These are phyloP conservation scores for Suillus weaverae DNA, from an alignment of 768 basidiomycete genomes.

Conservation along the genomic window DNA sequence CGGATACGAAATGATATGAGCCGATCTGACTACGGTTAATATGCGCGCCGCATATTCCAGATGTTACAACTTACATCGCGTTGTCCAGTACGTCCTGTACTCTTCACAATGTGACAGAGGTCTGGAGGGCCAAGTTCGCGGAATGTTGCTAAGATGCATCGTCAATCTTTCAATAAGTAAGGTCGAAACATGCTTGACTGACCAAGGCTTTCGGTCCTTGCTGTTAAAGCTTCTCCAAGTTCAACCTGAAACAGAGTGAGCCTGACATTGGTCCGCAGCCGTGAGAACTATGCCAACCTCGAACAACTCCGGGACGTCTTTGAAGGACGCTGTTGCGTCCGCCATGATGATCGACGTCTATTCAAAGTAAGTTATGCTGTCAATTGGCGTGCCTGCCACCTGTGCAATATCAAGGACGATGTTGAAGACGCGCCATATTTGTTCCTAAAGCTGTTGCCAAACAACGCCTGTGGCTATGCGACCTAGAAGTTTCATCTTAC, in stretches of 20 bases:
- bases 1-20: constrained; percentile 97
- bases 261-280: not conserved
- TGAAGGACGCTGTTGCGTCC: constrained; percentile 65
- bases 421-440: constrained; percentile 14
- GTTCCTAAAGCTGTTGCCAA: constrained; percentile 26
- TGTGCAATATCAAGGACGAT: not conserved
- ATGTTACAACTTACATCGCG: constrained; percentile 69
- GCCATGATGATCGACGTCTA: constrained; percentile 40
- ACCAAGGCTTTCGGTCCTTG: constrained; percentile 92
- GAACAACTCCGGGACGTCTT: constrained; percentile 95
- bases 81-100: constrained; percentile 75
- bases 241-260: constrained; percentile 58
- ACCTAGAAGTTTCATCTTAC: not conserved
- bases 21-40: constrained; percentile 58
- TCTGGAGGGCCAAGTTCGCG: constrained; percentile 97
- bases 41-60: not conserved
- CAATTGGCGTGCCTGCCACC: not conserved
- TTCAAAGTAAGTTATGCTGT: constrained; percentile 1
- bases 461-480: constrained; percentile 18
- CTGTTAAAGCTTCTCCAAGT: constrained; percentile 84
- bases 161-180: not conserved
- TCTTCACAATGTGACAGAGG: constrained; percentile 93
- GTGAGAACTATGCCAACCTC: constrained; percentile 56
- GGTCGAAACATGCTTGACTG: constrained; percentile 29
- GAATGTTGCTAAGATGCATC: constrained; percentile 71